These are phyloP conservation scores for Pythium myriotylum DNA, from an alignment of 352 stramenopile genomes.

Conservation along the genomic window DNA sequence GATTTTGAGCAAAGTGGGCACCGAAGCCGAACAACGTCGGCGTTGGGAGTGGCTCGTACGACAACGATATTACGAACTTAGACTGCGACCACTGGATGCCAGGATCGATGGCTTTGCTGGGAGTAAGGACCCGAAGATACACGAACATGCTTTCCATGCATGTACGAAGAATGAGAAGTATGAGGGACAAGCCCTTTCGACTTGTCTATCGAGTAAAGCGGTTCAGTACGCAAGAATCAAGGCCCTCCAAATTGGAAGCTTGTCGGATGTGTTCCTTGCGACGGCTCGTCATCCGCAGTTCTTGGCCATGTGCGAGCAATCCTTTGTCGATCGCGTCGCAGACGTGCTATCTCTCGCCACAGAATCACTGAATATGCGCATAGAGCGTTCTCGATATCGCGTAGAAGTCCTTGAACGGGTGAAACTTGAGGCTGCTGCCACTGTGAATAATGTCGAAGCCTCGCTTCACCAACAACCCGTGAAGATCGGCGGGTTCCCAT, in stretches of 20 bases:
- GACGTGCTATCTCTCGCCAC: constrained; percentile 39
- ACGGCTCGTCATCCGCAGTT: constrained; percentile 42
- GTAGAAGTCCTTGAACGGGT: constrained; percentile 34
- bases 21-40: constrained; percentile 10
- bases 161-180: constrained; percentile 49
- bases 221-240: constrained; percentile 36
- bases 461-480: not conserved
- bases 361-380: constrained; percentile 35
- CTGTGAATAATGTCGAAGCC: constrained; percentile 4
- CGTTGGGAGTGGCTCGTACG: constrained; percentile 12
- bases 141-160: not conserved
- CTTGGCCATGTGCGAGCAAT: constrained; percentile 47
- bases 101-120: not conserved
- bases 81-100: constrained; percentile 1
- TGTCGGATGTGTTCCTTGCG: constrained; percentile 43
- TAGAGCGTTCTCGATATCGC: constrained; percentile 47
- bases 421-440: constrained; percentile 31
- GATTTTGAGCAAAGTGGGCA: not conserved
- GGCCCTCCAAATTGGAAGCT: constrained; percentile 23
- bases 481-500: constrained; percentile 6
- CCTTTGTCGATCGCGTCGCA: constrained; percentile 50
- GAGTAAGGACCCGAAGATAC: not conserved
- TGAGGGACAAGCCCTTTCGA: constrained; percentile 36
- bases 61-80: constrained; percentile 17
- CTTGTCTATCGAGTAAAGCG: constrained; percentile 39